A percentile compares a stretch with the other conserved stretches of the same genome.
Conservation (phyloP, 2,329 filamentous ascomycete genomes). For the Fusarium irregulare region DNA sequence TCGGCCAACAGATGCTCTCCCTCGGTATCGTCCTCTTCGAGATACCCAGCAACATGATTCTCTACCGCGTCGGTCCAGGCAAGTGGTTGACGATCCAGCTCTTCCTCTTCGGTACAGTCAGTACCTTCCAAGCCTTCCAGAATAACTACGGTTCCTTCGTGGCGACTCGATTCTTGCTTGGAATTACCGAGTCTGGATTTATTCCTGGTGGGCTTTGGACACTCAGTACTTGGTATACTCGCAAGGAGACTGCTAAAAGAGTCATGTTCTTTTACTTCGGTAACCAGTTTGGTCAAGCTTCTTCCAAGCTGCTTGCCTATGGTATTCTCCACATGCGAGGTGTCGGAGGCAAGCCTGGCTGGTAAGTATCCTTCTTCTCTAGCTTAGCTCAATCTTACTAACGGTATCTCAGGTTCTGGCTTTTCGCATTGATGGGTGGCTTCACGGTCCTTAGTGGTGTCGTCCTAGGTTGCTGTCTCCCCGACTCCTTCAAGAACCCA, state of each 20-base stretch:
- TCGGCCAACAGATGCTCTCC: slow-evolving; percentile 63
- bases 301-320: slow-evolving; percentile 55
- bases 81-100: slow-evolving; percentile 65
- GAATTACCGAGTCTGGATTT: slow-evolving; percentile 65
- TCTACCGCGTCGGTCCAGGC: slow-evolving; percentile 55
- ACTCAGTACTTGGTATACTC: slow-evolving; percentile 67
- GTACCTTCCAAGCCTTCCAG: slow-evolving; percentile 66
- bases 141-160: slow-evolving; percentile 60
- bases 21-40: slow-evolving; percentile 61
- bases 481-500: slow-evolving; percentile 59
- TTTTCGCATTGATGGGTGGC: slow-evolving; percentile 64
- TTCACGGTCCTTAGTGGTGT: slow-evolving; percentile 61
- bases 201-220: slow-evolving; percentile 65
- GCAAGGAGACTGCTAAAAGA: slow-evolving; percentile 62
- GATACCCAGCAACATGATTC: slow-evolving; percentile 53
- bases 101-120: slow-evolving; percentile 64
- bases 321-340: slow-evolving; percentile 63
- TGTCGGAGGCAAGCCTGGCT: slow-evolving; percentile 60
- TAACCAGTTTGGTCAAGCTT: slow-evolving; percentile 60
- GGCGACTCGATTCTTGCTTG: slow-evolving; percentile 62
- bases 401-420: slow-evolving; percentile 58
- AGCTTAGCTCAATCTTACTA: background rate
- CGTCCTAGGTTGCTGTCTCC: slow-evolving; percentile 57
- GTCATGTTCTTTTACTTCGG: slow-evolving; percentile 68
- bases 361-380: background rate